phyloP scores from a whole-genome alignment of 2,329 filamentous ascomycete genomes.

The Colletotrichum euphorbiae region DNA sequence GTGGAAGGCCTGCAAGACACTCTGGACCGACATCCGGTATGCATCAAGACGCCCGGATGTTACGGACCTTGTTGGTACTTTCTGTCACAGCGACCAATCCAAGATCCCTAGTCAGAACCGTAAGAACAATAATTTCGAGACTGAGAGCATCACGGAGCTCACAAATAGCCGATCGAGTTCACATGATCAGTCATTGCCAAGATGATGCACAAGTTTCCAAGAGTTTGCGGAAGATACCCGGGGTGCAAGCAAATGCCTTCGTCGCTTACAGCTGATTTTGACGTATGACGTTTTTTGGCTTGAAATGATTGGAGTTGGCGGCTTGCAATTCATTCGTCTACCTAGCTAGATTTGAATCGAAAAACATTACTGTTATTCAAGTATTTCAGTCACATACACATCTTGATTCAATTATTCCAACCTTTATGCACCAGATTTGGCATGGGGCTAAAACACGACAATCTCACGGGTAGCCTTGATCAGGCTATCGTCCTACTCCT shows the following conservation, averaged over 20 bases:
- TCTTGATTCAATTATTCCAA: not conserved
- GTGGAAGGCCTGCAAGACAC: slow-evolving; percentile 68
- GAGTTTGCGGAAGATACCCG: slow-evolving; percentile 31
- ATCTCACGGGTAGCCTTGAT: slow-evolving; percentile 13
- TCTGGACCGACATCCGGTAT: slow-evolving; percentile 53
- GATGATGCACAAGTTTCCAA: not conserved
- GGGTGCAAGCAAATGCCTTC: not conserved
- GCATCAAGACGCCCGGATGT: slow-evolving; percentile 46
- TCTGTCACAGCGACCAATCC: slow-evolving; percentile 47
- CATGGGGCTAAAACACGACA: not conserved
- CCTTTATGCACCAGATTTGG: not conserved
- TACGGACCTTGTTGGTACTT: slow-evolving; percentile 49
- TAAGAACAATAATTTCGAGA: slow-evolving; percentile 54
- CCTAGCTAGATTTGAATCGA: not conserved
- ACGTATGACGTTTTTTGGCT: not conserved
- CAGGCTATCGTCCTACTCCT: slow-evolving; percentile 6
- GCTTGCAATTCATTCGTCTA: not conserved
- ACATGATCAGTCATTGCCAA: slow-evolving; percentile 44
- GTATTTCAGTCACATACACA: not conserved
- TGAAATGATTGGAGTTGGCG: not conserved
- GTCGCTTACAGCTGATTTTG: not conserved
- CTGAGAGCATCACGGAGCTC: slow-evolving; percentile 64
- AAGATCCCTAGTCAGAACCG: slow-evolving; percentile 45
- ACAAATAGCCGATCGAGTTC: slow-evolving; percentile 53
- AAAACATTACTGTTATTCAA: not conserved